These are phyloP conservation scores for Henningerozyma blattae DNA, from an alignment of 805 yeast species.

Conservation along the genomic window DNA sequence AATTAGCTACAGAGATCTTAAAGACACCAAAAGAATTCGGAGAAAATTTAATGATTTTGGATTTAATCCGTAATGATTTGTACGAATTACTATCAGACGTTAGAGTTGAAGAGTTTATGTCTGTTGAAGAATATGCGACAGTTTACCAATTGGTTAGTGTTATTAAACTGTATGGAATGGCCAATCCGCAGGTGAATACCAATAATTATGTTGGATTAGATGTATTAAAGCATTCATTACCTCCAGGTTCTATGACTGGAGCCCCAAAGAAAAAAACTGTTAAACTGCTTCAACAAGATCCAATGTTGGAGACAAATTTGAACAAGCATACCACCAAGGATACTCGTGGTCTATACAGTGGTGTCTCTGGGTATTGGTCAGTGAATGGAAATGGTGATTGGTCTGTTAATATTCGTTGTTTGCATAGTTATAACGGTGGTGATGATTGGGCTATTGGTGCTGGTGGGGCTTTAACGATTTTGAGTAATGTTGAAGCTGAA, in stretches of 20 bases:
- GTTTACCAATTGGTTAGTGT: conserved; percentile 89
- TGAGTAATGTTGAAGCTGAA: conserved; percentile 74
- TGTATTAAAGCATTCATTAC: conserved; percentile 63
- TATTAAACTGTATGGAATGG: conserved; percentile 45
- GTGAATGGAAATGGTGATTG: conserved; percentile 80
- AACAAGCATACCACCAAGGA: conserved; percentile 22
- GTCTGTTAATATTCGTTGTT: conserved; percentile 88
- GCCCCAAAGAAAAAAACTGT: conserved; percentile 95
- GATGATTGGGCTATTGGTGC: conserved; percentile 82
- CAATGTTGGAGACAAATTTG: conserved; percentile 18
- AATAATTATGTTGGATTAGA: conserved; percentile 56
- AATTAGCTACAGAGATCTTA: conserved; percentile 49
- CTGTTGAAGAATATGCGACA: conserved; percentile 83
- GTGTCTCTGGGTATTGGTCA: conserved; percentile 94
- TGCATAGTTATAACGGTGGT: conserved; percentile 46
- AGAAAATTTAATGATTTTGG: conserved; percentile 95
- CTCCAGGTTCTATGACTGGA: conserved; percentile 99
- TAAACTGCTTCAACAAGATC: conserved; percentile 48
- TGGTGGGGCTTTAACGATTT: conserved; percentile 93
- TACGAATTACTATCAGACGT: conserved; percentile 56
- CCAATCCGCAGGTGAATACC: background rate
- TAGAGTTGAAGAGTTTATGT: conserved; percentile 67
- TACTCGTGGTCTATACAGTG: conserved; percentile 77
- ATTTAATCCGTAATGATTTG: conserved; percentile 84
- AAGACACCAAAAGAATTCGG: conserved; percentile 88